Evolutionary conservation across 768 basidiomycete genomes (phyloP).

Genomic region (Pulveroboletus sp.): DNA sequence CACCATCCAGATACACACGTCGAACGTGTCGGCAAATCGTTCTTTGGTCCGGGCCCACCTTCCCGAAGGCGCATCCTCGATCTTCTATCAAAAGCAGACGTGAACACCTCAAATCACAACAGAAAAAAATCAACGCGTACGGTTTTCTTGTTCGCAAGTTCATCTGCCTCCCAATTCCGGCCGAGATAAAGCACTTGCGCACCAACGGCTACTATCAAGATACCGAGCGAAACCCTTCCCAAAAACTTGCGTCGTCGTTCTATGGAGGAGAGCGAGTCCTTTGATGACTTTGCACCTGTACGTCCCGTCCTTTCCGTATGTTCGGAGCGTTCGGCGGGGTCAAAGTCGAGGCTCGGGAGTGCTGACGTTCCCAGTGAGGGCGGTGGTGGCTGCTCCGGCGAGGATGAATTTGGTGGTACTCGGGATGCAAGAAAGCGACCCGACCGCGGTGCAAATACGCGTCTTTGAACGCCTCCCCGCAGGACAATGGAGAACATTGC

Average conservation of each 20-base stretch:
- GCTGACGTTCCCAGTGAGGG: constrained; percentile 4
- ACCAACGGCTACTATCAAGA: too few relatives aligned
- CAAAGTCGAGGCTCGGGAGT: constrained; percentile 63
- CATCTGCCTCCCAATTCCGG: constrained; percentile 63
- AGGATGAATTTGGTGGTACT: constrained; percentile 14
- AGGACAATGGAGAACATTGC: constrained; percentile 16
- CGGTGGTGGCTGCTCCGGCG: constrained; percentile 4
- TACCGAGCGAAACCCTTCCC: constrained; percentile 50
- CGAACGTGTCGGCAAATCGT: constrained; percentile 64
- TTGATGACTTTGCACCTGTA: constrained; percentile 78
- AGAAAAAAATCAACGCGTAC: too few relatives aligned
- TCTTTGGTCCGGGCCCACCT: constrained; percentile 63
- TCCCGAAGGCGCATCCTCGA: constrained; percentile 57
- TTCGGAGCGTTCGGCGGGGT: constrained; percentile 41
- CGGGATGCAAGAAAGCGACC: constrained; percentile 23
- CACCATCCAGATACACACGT: constrained; percentile 53
- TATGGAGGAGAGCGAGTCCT: constrained; percentile 73
- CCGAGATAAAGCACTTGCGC: constrained; percentile 50
- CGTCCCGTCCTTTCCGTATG: constrained; percentile 40
- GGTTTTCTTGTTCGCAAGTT: constrained; percentile 56
- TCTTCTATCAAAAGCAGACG: constrained; percentile 38
- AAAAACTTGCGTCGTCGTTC: constrained; percentile 66
- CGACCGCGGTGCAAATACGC: constrained; percentile 12
- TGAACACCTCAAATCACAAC: neutral
- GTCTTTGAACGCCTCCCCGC: constrained; percentile 23